A percentile compares a stretch with the other conserved stretches of the same genome.
Evolutionary conservation across 495 filamentous ascomycete species (phyloP).

Genomic region (Paragyromitra xinjiangensis): DNA sequence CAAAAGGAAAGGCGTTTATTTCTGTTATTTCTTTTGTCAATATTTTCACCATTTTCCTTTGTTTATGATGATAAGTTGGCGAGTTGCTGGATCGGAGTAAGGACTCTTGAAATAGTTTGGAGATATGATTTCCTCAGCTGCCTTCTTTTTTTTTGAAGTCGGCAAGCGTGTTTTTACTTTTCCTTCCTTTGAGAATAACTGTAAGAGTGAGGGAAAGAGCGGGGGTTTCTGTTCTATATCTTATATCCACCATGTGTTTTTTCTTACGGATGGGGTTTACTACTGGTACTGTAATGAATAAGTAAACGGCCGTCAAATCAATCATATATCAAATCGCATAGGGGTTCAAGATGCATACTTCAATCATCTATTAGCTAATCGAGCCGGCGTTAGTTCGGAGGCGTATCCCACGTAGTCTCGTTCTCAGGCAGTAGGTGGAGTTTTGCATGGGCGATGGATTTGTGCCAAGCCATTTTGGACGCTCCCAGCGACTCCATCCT

Average conservation of each 20-base stretch:
- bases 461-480: neutral
- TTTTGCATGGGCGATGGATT: neutral
- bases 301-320: conserved; percentile 10
- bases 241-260: conserved; percentile 30
- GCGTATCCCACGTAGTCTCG: neutral
- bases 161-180: conserved; percentile 7
- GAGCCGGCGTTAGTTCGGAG: no score
- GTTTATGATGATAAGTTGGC: neutral
- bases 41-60: neutral
- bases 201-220: neutral
- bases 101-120: neutral
- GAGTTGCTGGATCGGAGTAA: neutral
- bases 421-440: neutral
- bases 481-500: neutral
- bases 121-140: neutral
- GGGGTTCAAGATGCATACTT: neutral
- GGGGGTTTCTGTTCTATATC: conserved; percentile 23
- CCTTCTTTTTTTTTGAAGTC: conserved; percentile 1
- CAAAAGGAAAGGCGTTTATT: conserved; percentile 33
- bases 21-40: conserved; percentile 19
- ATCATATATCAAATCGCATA: neutral
- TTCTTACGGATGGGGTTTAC: conserved; percentile 3
- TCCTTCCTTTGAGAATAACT: neutral
- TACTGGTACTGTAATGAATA: conserved; percentile 8
- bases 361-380: no score